Evolutionary conservation across 2,329 filamentous ascomycete genomes (phyloP), one percentile per base, ranked within the genome.

Genomic region (Apiospora arundinis): DNA sequence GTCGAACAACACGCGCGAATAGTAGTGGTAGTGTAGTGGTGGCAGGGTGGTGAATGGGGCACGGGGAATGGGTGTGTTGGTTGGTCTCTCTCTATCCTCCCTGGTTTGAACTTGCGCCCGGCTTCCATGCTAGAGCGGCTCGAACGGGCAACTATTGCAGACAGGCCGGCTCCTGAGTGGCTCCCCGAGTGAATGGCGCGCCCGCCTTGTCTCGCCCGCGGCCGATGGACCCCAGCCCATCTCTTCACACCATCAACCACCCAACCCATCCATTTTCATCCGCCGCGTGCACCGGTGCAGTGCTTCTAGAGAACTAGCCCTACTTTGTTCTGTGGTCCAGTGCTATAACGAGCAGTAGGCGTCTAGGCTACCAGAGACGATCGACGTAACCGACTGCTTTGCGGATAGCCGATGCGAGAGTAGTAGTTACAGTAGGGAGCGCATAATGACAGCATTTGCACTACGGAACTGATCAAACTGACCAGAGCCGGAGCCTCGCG

Each of bases 61-160:
- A 18, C 23, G 48, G 11, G 5, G 52, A 7, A 21, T 1, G 28
- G 32, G 56, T 37, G 28, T 40, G 32, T 40, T 37, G 14, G 56
- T 63, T 63, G 56, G 2, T 40, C 32, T 32, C 32, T 32, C 21
- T 21, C 32, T 11, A 63, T 63, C 56, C 49, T 56, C 49, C 49
- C 16, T 45, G 14, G 23, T 16, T 63, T 32, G 28, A 32, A 32
- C 49, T 60, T 60, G 52, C 52, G 56, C 56, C 32, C 56, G 56
- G 56, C 56, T 40, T 63, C 56, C 56, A 63, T 63, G 56, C 56
- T 63, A 63, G 56, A 40, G 56, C 56, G 32, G 56, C 56, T 63
- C 28, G 56, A 40, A 63, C 56, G 56, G 56, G 32, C 32, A 37
- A 40, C 56, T 63, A 63, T 63, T 63, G 56, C 56, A 63, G 56